These are phyloP conservation scores for Cyanidioschyzon merolae DNA, from an alignment of 23 red algal species.

Conservation along the genomic window DNA sequence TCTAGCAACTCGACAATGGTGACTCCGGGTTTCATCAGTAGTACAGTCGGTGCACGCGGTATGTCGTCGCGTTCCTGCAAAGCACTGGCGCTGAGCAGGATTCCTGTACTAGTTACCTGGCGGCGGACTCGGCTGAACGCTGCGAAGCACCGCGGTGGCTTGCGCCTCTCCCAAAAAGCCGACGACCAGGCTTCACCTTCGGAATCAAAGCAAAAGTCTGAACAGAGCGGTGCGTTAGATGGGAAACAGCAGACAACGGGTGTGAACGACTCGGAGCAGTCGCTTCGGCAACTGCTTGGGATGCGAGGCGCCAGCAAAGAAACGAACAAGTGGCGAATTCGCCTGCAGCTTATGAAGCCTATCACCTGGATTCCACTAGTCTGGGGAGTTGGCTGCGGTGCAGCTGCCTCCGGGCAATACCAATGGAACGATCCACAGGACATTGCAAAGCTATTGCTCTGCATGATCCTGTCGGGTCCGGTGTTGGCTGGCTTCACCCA, in stretches of 20 bases:
- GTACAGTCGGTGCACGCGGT: too few species aligned
- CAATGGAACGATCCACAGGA: constrained; percentile 50
- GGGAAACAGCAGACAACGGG: too few species aligned
- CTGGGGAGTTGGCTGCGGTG: constrained; percentile 95
- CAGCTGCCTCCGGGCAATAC: constrained; percentile 83
- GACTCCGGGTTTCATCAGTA: too few species aligned
- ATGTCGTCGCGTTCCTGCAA: too few species aligned
- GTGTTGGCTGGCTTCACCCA: constrained; percentile 92
- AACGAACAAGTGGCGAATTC: constrained; percentile 52
- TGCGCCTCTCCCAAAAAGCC: not conserved
- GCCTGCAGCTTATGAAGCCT: constrained; percentile 97
- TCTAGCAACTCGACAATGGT: too few species aligned
- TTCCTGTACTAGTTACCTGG: too few species aligned
- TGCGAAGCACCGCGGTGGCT: too few species aligned
- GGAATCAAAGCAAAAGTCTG: not conserved
- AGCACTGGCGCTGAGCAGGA: too few species aligned
- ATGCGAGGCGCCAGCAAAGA: constrained; percentile 46
- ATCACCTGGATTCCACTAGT: constrained; percentile 96
- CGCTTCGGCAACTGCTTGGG: constrained; percentile 60
- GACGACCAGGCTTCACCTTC: not conserved
- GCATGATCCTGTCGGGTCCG: constrained; percentile 88
- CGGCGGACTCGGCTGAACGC: too few species aligned
- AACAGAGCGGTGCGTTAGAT: too few species aligned
- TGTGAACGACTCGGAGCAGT: not conserved
- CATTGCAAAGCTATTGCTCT: constrained; percentile 46